Percentiles rank a stretch among this genome's conserved stretches.
phyloP scores from a whole-genome alignment of 495 filamentous ascomycete genomes.

The Penicillium nucicola region DNA sequence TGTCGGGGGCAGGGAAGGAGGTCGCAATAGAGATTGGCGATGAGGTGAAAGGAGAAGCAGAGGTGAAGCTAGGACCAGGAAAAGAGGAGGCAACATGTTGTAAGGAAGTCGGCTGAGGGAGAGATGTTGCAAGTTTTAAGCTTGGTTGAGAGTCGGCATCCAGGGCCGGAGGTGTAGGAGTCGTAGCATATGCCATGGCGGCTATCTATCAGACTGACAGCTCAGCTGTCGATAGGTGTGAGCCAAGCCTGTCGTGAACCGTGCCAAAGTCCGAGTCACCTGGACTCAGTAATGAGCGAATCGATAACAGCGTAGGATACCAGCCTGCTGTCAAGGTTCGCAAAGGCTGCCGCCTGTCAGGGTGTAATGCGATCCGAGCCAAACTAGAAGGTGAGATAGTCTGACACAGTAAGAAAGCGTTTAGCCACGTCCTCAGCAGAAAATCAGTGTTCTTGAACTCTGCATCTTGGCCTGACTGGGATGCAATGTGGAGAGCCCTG shows the following conservation, averaged over 20 bases:
- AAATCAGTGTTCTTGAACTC: slow-evolving; percentile 43
- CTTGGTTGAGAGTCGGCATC: slow-evolving; percentile 40
- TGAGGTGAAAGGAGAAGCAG: slow-evolving; percentile 29
- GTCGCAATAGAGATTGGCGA: slow-evolving; percentile 31
- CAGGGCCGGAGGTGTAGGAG: slow-evolving; percentile 39
- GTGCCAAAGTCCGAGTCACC: slow-evolving; percentile 44
- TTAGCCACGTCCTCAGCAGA: slow-evolving; percentile 49
- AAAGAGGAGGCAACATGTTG: slow-evolving; percentile 38
- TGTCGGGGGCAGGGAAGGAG: slow-evolving; percentile 27
- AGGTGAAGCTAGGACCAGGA: slow-evolving; percentile 24
- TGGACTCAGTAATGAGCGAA: slow-evolving; percentile 42
- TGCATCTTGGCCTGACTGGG: slow-evolving; percentile 49
- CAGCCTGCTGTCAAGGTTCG: slow-evolving; percentile 32
- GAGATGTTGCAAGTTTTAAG: slow-evolving; percentile 41
- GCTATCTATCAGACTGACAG: slow-evolving; percentile 29
- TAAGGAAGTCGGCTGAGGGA: slow-evolving; percentile 33
- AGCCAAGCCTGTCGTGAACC: slow-evolving; percentile 31
- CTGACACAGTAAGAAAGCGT: slow-evolving; percentile 34
- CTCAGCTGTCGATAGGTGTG: slow-evolving; percentile 36
- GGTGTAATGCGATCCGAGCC: slow-evolving; percentile 38
- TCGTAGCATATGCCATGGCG: slow-evolving; percentile 44
- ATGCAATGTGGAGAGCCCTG: slow-evolving; percentile 47
- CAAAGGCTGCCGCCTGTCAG: slow-evolving; percentile 22
- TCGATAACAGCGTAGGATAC: slow-evolving; percentile 30
- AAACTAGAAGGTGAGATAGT: slow-evolving; percentile 27